Conservation (phyloP, 163 green algal genomes). For the Chloromonas sp. region DNA sequence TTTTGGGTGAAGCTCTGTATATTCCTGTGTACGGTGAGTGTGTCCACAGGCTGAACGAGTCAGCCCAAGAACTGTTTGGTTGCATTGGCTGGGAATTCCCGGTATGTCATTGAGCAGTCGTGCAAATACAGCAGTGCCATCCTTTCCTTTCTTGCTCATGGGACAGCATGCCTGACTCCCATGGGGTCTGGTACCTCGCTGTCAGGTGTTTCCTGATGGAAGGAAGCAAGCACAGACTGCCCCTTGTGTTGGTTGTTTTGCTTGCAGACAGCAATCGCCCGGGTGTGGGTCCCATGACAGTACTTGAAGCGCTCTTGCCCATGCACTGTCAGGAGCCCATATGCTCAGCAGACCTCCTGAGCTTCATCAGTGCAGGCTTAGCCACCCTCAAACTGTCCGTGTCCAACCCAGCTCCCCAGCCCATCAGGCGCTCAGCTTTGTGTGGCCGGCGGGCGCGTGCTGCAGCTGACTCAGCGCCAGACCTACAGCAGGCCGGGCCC, state of each 20-base stretch:
- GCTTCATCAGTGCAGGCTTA: conserved; percentile 24
- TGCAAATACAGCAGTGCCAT: too few species aligned
- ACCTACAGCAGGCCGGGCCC: conserved; percentile 4
- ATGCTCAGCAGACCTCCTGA: conserved; percentile 39
- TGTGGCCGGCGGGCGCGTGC: conserved; percentile 28
- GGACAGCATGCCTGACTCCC: too few species aligned
- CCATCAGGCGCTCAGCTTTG: conserved; percentile 29
- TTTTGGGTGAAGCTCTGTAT: conserved; percentile 36
- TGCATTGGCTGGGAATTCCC: too few species aligned
- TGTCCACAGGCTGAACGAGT: too few species aligned
- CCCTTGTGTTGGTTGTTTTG: too few species aligned
- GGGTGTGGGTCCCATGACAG: conserved; percentile 25
- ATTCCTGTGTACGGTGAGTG: conserved; percentile 33
- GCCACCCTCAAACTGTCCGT: conserved; percentile 32
- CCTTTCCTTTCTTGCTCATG: too few species aligned
- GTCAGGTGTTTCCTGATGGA: too few species aligned
- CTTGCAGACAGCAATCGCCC: neutral
- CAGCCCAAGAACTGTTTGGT: too few species aligned
- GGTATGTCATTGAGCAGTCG: too few species aligned
- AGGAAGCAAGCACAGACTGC: too few species aligned
- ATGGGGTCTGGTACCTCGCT: too few species aligned
- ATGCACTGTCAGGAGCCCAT: conserved; percentile 25
- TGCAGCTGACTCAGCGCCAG: conserved; percentile 8
- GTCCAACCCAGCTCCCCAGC: conserved; percentile 37
- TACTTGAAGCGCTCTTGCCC: conserved; percentile 42